Conservation (phyloP, 805 yeast genomes). For the Alloascoidea africana region DNA sequence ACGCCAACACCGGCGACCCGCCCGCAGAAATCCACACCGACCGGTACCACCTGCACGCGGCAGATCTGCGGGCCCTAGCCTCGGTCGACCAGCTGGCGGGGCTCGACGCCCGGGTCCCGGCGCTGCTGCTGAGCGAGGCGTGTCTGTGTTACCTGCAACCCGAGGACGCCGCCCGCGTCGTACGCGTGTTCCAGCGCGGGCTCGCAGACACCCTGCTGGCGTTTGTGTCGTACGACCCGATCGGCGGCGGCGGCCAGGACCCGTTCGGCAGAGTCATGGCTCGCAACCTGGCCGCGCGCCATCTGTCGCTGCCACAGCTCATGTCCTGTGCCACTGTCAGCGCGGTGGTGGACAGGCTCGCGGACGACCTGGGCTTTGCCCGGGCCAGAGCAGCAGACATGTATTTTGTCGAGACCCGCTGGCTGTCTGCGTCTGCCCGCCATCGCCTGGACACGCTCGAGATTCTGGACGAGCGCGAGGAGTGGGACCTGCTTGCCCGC, state of each 20-base stretch:
- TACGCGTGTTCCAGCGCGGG: too few relatives aligned
- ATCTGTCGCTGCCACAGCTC: slow-evolving; percentile 46
- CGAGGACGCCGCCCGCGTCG: slow-evolving; percentile 30
- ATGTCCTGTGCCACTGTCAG: slow-evolving; percentile 31
- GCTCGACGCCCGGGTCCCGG: slow-evolving; percentile 27
- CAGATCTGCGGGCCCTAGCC: slow-evolving; percentile 32
- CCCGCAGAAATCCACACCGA: slow-evolving; percentile 9
- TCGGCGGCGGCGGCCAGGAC: slow-evolving; percentile 40
- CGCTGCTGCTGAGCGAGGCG: slow-evolving; percentile 59
- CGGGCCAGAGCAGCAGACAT: slow-evolving; percentile 26
- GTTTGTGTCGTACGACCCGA: slow-evolving; percentile 47
- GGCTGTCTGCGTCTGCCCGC: slow-evolving; percentile 29
- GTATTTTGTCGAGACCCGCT: slow-evolving; percentile 21
- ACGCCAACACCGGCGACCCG: slow-evolving; percentile 2
- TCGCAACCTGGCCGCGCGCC: slow-evolving; percentile 40
- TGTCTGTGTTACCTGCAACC: slow-evolving; percentile 57
- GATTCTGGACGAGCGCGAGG: slow-evolving; percentile 64
- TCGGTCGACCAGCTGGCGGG: slow-evolving; percentile 7
- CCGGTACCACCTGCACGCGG: slow-evolving; percentile 35
- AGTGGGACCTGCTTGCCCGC: slow-evolving; percentile 38
- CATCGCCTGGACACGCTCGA: slow-evolving; percentile 37
- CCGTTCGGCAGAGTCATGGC: slow-evolving; percentile 59
- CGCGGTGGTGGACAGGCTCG: slow-evolving; percentile 24
- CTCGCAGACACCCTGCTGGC: slow-evolving; percentile 20
- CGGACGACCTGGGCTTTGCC: slow-evolving; percentile 12